Percentiles rank a stretch among this genome's conserved stretches.
phyloP scores from a whole-genome alignment of 305 asterid genomes.

The Solanum chacoense region DNA sequence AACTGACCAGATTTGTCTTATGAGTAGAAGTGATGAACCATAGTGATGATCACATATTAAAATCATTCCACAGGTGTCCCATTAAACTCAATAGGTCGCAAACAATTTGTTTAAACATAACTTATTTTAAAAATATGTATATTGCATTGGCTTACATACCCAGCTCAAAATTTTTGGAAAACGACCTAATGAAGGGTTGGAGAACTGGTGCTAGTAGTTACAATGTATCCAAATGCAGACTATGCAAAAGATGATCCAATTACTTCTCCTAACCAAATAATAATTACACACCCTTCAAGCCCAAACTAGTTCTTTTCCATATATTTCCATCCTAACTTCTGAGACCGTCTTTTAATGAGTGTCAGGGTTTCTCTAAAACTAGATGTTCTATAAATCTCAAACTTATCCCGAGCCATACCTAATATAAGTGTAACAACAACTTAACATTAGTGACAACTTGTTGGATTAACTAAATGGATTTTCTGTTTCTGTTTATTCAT shows the following conservation, averaged over 20 bases:
- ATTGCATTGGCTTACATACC: not conserved
- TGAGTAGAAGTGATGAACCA: not conserved
- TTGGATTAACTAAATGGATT: not conserved
- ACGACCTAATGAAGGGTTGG: not conserved
- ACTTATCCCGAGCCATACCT: not conserved
- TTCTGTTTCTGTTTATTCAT: not conserved
- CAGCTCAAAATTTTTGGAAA: not conserved
- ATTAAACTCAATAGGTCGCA: not conserved
- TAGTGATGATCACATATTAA: not conserved
- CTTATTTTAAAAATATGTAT: not conserved
- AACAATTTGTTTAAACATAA: not conserved
- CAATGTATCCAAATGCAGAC: not conserved
- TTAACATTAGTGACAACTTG: not conserved
- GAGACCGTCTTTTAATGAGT: not conserved
- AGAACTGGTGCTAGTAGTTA: not conserved
- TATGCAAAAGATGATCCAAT: not conserved
- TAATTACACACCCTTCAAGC: not conserved
- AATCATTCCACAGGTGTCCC: not conserved
- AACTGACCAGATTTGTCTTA: not conserved
- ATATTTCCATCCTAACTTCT: not conserved
- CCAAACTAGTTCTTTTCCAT: not conserved
- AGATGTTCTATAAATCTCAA: not conserved
- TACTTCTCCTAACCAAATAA: slow-evolving; percentile 1
- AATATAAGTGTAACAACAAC: not conserved
- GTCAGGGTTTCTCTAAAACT: not conserved